Evolutionary conservation across 139 green algal genomes (phyloP).

Genomic region (Volvox africanus): DNA sequence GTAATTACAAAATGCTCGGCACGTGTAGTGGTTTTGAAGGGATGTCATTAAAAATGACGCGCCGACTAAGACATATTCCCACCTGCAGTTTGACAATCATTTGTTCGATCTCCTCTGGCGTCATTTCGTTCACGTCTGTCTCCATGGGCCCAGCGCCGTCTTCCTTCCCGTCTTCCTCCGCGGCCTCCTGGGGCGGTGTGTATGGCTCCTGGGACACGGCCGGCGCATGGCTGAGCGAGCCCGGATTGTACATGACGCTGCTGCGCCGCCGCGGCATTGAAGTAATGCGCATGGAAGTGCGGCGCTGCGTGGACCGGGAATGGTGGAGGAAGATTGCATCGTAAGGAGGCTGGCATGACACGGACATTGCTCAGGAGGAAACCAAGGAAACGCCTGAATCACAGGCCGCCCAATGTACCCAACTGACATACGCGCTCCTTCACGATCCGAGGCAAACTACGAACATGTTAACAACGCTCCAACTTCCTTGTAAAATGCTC

Average conservation of each 20-base stretch:
- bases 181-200: constrained; percentile 45
- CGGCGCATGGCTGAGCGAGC: constrained; percentile 10
- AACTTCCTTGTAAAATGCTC: too few relatives aligned
- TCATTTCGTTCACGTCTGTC: constrained; percentile 52
- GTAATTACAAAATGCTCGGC: too few relatives aligned
- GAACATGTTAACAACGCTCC: too few relatives aligned
- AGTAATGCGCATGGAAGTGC: constrained; percentile 48
- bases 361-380: too few relatives aligned
- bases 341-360: background rate
- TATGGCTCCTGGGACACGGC: background rate
- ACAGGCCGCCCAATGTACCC: too few relatives aligned
- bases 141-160: constrained; percentile 32
- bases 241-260: constrained; percentile 49
- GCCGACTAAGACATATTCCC: too few relatives aligned
- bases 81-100: constrained; percentile 60
- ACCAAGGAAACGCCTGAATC: too few relatives aligned
- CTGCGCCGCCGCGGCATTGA: constrained; percentile 40
- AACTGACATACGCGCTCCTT: too few relatives aligned
- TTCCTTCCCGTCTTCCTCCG: background rate
- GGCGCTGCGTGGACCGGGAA: constrained; percentile 13
- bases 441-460: too few relatives aligned
- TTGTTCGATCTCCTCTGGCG: constrained; percentile 54
- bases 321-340: background rate
- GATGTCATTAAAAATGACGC: too few relatives aligned
- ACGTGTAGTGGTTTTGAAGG: too few relatives aligned